phyloP scores from a whole-genome alignment of 1,139 yeast genomes.

The Hanseniaspora gamundiae region DNA sequence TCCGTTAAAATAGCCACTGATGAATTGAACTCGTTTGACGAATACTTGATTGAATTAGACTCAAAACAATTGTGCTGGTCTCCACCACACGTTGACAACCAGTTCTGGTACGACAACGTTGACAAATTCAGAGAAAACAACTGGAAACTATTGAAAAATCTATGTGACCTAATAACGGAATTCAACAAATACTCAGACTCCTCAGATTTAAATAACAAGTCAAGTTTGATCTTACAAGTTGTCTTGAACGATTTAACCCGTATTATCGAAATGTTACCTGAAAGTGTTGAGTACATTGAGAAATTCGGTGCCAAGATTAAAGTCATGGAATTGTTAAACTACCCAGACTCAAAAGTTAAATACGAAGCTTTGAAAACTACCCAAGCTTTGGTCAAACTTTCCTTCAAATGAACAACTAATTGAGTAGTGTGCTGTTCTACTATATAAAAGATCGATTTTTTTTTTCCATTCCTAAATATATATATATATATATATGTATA shows the following conservation, averaged over 20 bases:
- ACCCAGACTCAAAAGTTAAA: constrained; percentile 75
- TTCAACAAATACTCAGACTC: constrained; percentile 15
- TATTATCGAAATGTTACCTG: constrained; percentile 55
- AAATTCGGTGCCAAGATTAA: constrained; percentile 51
- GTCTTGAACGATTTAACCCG: constrained; percentile 57
- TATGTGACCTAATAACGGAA: constrained; percentile 33
- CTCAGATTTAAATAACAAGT: constrained; percentile 18
- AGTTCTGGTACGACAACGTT: constrained; percentile 83
- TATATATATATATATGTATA: too few relatives aligned
- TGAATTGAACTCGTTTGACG: constrained; percentile 83
- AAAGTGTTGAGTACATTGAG: constrained; percentile 34
- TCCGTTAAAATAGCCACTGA: constrained; percentile 60
- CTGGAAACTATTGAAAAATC: constrained; percentile 56
- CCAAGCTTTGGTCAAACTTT: constrained; percentile 79
- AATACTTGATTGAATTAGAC: constrained; percentile 73
- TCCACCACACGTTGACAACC: constrained; percentile 81
- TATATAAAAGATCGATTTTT: neutral
- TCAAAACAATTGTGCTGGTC: constrained; percentile 76
- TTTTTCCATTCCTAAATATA: too few relatives aligned
- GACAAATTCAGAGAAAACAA: constrained; percentile 63
- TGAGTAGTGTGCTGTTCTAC: neutral
- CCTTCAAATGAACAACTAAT: constrained; percentile 26
- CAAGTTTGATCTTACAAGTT: constrained; percentile 19
- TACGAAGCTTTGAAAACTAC: constrained; percentile 93
- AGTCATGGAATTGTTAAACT: constrained; percentile 77